Evolutionary conservation across 345 rosid species (phyloP), one percentile per base, ranked within the genome.

Genomic region (Euphorbia lathyris): DNA sequence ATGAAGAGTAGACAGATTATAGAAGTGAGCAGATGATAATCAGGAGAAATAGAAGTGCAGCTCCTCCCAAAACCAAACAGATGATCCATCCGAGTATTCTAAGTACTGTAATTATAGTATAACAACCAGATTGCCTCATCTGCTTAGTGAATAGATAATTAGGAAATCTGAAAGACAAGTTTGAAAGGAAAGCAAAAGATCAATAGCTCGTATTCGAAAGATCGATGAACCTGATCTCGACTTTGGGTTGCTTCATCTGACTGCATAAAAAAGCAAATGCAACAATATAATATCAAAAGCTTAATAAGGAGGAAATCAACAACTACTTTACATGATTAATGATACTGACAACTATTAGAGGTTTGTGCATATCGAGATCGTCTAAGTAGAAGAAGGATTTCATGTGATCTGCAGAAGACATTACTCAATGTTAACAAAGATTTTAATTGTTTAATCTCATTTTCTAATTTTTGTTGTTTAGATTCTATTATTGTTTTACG

Each of bases 271-370:
- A n/a, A n/a, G n/a, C n/a, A n/a, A n/a, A n/a, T n/a, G n/a, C n/a
- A 40, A 51, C 43, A 71, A 13, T 32, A 36, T 32, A 26, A 0
- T 1, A 5, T 66, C 29, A 70, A 32, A 57, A 26, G 60, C 58
- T 29, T 64, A 11, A 25, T n/a, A 43, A 29, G 20, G 36, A 48
- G 4, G n/a, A 10, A 59, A 22, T 58, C 27, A 62, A 51, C 14
- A 67, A 10, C 27, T 29, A 11, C 52, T 58, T 27, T 58, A 19
- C 62, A 16, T 13, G 57, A 29, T 62, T 32, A 30, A 29, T 14
- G 45, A 34, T 58, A 79, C 86, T 79, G 74, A 83, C 89, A 27
- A n/a, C n/a, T n/a, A 74, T 38, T 6, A 83, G 84, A 60, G 81
- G 83, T 32, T 14, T 68, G 43, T 70, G 63, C 78, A 79, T 68